Conservation (phyloP, 768 basidiomycete species). For the Suillus discolor region DNA sequence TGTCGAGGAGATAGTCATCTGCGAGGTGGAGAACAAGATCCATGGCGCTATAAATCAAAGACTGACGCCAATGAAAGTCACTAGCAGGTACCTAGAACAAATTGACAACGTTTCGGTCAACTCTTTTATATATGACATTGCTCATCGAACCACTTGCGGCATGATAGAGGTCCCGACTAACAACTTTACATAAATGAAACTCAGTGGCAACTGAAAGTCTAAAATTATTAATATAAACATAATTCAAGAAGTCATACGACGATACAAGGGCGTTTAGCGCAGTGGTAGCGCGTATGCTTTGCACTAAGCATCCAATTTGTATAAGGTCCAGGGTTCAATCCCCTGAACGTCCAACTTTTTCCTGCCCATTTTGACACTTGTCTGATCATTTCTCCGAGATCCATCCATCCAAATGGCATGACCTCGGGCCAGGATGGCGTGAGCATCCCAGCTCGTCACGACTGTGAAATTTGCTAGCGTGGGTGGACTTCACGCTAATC, state of each 20-base stretch:
- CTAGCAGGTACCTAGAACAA: not conserved
- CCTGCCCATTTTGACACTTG: not conserved
- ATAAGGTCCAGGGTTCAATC: constrained; percentile 48
- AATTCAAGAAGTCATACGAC: not conserved
- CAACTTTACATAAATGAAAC: not conserved
- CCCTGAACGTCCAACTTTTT: constrained; percentile 41
- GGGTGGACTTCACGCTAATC: not conserved
- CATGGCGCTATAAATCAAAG: constrained; percentile 47
- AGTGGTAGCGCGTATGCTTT: constrained; percentile 49
- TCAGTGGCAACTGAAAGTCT: constrained; percentile 6
- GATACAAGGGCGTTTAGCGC: constrained; percentile 27
- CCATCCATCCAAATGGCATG: not conserved
- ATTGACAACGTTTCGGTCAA: not conserved
- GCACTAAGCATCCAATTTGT: constrained; percentile 33
- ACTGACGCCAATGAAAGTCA: not conserved
- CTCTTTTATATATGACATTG: constrained; percentile 24
- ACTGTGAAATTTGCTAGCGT: not conserved
- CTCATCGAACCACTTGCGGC: constrained; percentile 29
- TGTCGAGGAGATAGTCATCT: constrained; percentile 79
- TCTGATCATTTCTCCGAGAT: not conserved
- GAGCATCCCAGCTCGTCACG: not conserved
- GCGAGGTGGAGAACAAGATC: constrained; percentile 76
- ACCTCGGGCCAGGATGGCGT: not conserved
- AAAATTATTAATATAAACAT: not conserved
- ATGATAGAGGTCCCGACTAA: constrained; percentile 7